Conservation (phyloP, 345 rosid species). For the Eucalyptus cladocalyx region DNA sequence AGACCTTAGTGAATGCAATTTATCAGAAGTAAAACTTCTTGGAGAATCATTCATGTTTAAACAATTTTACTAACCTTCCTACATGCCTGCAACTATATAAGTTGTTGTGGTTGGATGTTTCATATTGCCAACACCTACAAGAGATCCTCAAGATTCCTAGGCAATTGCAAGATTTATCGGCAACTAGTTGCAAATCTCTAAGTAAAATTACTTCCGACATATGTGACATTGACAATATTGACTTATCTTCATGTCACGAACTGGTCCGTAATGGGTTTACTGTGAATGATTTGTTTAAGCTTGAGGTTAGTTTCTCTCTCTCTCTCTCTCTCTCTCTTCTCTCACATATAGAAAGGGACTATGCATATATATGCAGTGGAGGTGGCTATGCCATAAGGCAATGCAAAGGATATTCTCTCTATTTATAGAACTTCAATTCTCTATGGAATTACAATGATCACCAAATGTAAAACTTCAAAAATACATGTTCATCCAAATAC, state of each 20-base stretch:
- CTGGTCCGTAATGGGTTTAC: neutral
- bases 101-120: too few species aligned
- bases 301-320: neutral
- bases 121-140: too few species aligned
- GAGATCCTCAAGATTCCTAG: too few species aligned
- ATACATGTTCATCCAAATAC: neutral
- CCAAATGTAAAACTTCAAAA: neutral
- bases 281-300: neutral
- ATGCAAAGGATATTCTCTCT: too few species aligned
- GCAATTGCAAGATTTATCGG: fast-evolving
- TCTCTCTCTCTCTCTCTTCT: too few species aligned
- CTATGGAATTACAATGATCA: neutral
- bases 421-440: neutral
- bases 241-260: too few species aligned
- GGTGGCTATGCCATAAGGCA: neutral
- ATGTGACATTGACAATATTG: too few species aligned
- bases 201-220: too few species aligned
- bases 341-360: neutral
- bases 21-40: neutral
- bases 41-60: neutral
- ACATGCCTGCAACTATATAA: neutral
- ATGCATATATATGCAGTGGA: neutral
- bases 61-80: neutral
- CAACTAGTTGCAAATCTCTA: too few species aligned
- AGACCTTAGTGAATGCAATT: fast-evolving